These are phyloP conservation scores for Arthrinium phaeospermum DNA, from an alignment of 2,329 filamentous ascomycete species.

Conservation along the genomic window DNA sequence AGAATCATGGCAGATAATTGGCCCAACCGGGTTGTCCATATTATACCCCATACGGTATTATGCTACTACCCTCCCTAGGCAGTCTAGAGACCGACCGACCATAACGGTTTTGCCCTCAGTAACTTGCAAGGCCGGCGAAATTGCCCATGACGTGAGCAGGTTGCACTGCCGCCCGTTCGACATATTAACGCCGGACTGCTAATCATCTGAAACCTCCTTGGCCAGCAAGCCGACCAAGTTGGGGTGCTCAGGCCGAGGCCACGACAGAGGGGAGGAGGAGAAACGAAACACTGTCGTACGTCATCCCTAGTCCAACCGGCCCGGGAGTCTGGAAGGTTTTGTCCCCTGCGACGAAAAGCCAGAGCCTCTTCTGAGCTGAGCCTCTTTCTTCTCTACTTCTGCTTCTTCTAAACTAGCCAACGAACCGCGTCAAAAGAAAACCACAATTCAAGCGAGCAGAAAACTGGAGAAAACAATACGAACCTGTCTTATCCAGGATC, in stretches of 20 bases:
- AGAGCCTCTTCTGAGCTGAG: constrained; percentile 16
- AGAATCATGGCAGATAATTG: background rate
- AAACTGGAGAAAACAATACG: constrained; percentile 2
- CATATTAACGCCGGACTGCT: background rate
- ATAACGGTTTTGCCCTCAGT: background rate
- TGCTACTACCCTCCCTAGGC: too few relatives aligned
- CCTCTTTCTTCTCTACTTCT: background rate
- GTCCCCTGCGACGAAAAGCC: background rate
- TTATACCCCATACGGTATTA: too few relatives aligned
- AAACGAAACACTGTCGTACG: background rate
- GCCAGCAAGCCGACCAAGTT: background rate
- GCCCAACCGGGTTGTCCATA: too few relatives aligned
- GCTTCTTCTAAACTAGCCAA: background rate
- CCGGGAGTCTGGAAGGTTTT: constrained; percentile 11
- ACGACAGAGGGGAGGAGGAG: background rate
- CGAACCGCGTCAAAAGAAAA: constrained; percentile 13
- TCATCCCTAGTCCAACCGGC: background rate
- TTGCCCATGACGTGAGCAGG: constrained; percentile 7
- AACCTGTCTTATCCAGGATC: constrained; percentile 5
- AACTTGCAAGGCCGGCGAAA: background rate
- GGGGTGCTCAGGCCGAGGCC: background rate
- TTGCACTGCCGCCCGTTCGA: background rate
- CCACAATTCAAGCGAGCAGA: background rate
- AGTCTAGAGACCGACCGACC: background rate
- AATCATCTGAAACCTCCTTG: constrained; percentile 1